Conservation (phyloP, 2,329 filamentous ascomycete genomes). For the Rhinocladiella similis region DNA sequence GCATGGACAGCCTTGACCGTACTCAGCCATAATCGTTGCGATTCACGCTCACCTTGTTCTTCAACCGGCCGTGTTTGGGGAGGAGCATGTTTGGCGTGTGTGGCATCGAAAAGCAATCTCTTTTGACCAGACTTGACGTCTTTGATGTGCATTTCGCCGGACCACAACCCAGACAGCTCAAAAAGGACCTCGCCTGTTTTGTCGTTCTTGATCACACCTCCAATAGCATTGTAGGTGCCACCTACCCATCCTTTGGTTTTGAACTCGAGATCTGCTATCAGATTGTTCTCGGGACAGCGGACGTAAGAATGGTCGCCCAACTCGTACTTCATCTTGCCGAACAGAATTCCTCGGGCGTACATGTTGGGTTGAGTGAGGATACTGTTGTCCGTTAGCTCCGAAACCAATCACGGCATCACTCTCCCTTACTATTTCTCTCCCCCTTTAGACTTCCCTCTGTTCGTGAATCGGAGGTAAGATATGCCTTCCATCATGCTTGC, state of each 20-base stretch:
- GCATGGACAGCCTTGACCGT: conserved; percentile 80
- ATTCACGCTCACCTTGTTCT: conserved; percentile 89
- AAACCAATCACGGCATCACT: not conserved
- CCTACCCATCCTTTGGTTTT: conserved; percentile 98
- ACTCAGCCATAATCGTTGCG: conserved; percentile 80
- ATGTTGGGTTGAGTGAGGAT: conserved; percentile 97
- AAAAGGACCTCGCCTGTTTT: conserved; percentile 83
- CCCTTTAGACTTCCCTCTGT: conserved; percentile 65
- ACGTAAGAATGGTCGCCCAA: conserved; percentile 74
- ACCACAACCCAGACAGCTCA: conserved; percentile 91
- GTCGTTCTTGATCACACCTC: conserved; percentile 84
- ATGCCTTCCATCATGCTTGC: conserved; percentile 98
- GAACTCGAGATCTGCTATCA: conserved; percentile 92
- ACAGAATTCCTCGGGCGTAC: conserved; percentile 95
- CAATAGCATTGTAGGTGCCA: conserved; percentile 94
- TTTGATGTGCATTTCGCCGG: conserved; percentile 90
- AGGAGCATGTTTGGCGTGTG: conserved; percentile 71
- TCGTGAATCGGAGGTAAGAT: conserved; percentile 79
- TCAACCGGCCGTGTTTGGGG: conserved; percentile 73
- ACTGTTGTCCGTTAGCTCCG: conserved; percentile 47
- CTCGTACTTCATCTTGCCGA: conserved; percentile 99
- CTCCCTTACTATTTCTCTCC: conserved; percentile 82
- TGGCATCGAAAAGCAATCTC: conserved; percentile 86
- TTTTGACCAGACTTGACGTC: conserved; percentile 86
- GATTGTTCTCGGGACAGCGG: conserved; percentile 80